phyloP scores from a whole-genome alignment of 306 rosid genomes.

The Vigna nakashimae region DNA sequence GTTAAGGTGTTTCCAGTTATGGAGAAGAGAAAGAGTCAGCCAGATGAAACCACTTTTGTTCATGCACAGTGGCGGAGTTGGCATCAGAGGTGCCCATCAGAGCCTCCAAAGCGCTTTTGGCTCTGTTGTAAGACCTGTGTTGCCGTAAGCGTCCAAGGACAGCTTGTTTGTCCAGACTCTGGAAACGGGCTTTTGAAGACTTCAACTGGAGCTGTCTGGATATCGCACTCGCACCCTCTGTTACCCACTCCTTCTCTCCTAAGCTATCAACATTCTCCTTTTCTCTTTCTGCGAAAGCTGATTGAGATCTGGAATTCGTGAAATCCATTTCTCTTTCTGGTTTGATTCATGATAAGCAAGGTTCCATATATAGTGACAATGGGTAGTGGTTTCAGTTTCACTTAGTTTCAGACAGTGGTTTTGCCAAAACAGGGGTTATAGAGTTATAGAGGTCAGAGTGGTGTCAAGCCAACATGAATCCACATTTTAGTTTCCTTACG shows the following conservation, averaged over 20 bases:
- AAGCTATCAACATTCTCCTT: constrained; percentile 23
- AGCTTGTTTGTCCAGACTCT: constrained; percentile 58
- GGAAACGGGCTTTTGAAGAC: constrained; percentile 39
- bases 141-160: constrained; percentile 70
- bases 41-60: constrained; percentile 55
- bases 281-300: constrained; percentile 51
- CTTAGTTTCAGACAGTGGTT: constrained; percentile 7
- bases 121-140: constrained; percentile 56
- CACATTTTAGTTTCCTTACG: constrained; percentile 30
- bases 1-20: neutral
- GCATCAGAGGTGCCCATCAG: constrained; percentile 45
- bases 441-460: neutral
- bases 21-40: constrained; percentile 66
- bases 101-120: constrained; percentile 54
- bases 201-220: constrained; percentile 64
- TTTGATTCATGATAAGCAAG: neutral
- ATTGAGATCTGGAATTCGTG: constrained; percentile 44
- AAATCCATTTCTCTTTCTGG: constrained; percentile 46
- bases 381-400: constrained; percentile 54
- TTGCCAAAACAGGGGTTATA: constrained; percentile 14
- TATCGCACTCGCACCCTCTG: constrained; percentile 30
- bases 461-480: constrained; percentile 21
- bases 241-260: constrained; percentile 31
- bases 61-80: constrained; percentile 15
- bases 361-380: constrained; percentile 8